phyloP scores from a whole-genome alignment of 2,329 filamentous ascomycete species.

The Zasmidium cellare region DNA sequence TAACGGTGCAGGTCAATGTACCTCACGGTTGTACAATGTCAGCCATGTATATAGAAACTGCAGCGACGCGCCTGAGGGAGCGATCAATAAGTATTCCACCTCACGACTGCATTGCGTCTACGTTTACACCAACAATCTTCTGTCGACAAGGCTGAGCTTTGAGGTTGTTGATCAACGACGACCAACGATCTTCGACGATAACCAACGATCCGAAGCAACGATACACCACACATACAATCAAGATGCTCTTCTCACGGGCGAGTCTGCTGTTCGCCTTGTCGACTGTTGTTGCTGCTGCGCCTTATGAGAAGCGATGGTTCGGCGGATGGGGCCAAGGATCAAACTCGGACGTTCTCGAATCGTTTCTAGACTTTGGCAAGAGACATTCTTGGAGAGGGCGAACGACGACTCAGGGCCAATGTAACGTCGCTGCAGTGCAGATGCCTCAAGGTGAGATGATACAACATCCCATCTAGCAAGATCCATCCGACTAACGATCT shows the following conservation, averaged over 20 bases:
- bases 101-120: constrained; percentile 2
- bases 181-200: constrained; percentile 8
- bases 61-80: constrained; percentile 7
- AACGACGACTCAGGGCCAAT: constrained; percentile 3
- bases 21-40: constrained; percentile 23
- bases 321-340: constrained; percentile 17
- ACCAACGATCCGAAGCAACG: constrained; percentile 9
- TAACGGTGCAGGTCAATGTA: constrained; percentile 16
- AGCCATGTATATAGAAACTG: constrained; percentile 31
- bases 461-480: neutral
- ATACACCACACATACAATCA: constrained; percentile 3
- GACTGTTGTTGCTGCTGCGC: constrained; percentile 20
- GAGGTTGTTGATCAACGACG: constrained; percentile 3
- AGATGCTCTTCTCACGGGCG: constrained; percentile 28
- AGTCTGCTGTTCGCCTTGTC: constrained; percentile 22
- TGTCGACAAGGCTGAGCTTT: neutral
- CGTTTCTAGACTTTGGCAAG: constrained; percentile 15
- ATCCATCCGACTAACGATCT: neutral
- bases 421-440: constrained; percentile 16
- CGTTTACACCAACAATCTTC: neutral
- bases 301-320: constrained; percentile 22
- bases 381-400: constrained; percentile 16
- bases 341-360: neutral
- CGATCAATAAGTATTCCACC: neutral
- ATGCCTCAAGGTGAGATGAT: constrained; percentile 22